Conservation (phyloP, 768 basidiomycete genomes). For the Mycena polygramma region DNA sequence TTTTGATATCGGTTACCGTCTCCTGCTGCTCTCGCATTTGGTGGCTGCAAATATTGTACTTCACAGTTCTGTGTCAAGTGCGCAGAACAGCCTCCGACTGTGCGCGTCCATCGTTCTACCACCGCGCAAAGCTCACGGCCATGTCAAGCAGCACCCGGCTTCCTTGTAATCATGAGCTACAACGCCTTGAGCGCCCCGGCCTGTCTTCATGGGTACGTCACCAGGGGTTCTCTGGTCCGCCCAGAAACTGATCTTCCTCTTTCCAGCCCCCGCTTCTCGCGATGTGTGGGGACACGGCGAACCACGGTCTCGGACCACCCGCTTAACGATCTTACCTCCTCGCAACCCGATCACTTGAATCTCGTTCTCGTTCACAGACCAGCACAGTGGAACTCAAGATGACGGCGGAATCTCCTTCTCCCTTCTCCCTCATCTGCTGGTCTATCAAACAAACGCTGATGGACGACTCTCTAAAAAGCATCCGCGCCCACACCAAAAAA, state of each 20-base stretch:
- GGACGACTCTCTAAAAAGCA: too few species aligned
- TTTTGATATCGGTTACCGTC: background rate
- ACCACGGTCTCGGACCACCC: background rate
- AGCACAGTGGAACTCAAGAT: too few species aligned
- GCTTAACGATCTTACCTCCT: too few species aligned
- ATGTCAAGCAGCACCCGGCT: background rate
- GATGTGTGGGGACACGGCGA: background rate
- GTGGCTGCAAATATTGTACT: too few species aligned
- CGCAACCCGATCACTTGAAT: too few species aligned
- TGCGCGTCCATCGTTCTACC: background rate
- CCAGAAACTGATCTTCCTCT: conserved; percentile 1
- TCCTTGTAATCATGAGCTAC: background rate
- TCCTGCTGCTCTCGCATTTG: background rate
- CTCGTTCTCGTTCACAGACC: too few species aligned
- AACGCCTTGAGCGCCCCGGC: background rate
- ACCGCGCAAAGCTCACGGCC: background rate
- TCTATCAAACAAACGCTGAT: too few species aligned
- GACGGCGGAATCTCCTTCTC: too few species aligned
- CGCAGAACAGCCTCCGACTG: background rate
- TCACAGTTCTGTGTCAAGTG: background rate
- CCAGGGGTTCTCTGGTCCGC: background rate
- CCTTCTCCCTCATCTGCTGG: too few species aligned
- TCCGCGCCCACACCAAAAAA: too few species aligned
- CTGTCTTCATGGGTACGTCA: background rate
- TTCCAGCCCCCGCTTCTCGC: background rate